A percentile compares a stretch with the other conserved stretches of the same genome.
These are phyloP conservation scores for Vaccinium vitisidaea DNA, from an alignment of 148 eudicot genomes.

Conservation along the genomic window DNA sequence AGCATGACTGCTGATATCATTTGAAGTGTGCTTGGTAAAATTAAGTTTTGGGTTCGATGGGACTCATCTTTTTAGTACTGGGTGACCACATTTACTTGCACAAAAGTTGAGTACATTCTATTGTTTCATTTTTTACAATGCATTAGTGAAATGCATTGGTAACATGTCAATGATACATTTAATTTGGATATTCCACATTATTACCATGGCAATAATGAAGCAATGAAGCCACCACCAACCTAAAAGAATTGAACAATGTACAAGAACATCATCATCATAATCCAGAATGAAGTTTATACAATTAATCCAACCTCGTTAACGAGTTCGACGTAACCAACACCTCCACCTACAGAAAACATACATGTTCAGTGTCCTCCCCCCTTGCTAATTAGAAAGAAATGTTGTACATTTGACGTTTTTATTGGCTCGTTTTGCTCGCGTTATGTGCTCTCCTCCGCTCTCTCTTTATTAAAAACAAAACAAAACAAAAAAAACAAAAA, in stretches of 20 bases:
- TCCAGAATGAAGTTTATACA: background rate
- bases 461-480: background rate
- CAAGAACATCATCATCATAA: background rate
- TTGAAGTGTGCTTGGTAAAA: too few species aligned
- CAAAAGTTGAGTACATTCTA: background rate
- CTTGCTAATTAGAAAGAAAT: background rate
- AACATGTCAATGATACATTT: background rate
- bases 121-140: too few species aligned
- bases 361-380: background rate
- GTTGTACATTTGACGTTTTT: background rate
- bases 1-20: too few species aligned
- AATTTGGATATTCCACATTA: background rate
- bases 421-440: background rate
- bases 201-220: background rate
- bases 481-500: background rate
- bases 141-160: background rate
- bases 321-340: background rate
- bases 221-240: conserved; percentile 3
- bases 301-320: background rate
- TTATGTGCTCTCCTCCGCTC: background rate
- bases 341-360: background rate
- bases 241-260: background rate
- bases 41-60: background rate
- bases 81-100: background rate
- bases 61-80: background rate